Evolutionary conservation across 306 rosid genomes (phyloP).

Genomic region (Castanea crenata): DNA sequence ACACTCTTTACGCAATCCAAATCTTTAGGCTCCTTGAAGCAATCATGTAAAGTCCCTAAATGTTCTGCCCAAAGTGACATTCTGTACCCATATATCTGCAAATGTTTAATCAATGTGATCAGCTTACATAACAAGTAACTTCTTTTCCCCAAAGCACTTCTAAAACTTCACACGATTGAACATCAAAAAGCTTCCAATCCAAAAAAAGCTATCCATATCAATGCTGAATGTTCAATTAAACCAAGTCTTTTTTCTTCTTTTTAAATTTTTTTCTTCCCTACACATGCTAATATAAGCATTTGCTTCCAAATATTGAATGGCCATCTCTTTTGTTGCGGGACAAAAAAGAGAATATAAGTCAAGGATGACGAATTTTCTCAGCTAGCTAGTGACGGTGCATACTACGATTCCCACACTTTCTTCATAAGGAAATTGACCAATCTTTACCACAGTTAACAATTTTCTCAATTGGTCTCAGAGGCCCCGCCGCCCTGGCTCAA

Average conservation of each 20-base stretch:
- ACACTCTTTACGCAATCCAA: constrained; percentile 59
- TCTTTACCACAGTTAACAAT: too few relatives aligned
- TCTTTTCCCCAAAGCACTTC: background rate
- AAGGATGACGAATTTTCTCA: too few relatives aligned
- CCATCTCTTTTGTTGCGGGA: too few relatives aligned
- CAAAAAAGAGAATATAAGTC: too few relatives aligned
- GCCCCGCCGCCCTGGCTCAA: too few relatives aligned
- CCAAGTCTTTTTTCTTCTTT: background rate
- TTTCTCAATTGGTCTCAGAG: too few relatives aligned
- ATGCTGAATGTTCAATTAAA: background rate
- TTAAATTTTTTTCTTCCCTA: background rate
- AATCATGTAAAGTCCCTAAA: constrained; percentile 40
- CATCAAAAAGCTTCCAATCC: background rate
- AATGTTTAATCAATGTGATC: background rate
- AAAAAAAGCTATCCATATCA: background rate
- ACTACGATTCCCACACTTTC: too few relatives aligned
- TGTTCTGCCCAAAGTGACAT: constrained; percentile 98
- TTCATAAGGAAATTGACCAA: too few relatives aligned
- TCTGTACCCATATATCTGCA: constrained; percentile 70
- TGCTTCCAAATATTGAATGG: background rate
- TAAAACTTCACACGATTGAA: background rate
- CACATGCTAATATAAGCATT: background rate
- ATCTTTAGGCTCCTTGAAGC: constrained; percentile 59
- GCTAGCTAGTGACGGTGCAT: too few relatives aligned
- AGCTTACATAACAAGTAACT: background rate